Percentiles rank a stretch among this genome's conserved stretches.
Evolutionary conservation across 2,329 filamentous ascomycete species (phyloP).

Genomic region (Ophiostoma himal-ulmi): DNA sequence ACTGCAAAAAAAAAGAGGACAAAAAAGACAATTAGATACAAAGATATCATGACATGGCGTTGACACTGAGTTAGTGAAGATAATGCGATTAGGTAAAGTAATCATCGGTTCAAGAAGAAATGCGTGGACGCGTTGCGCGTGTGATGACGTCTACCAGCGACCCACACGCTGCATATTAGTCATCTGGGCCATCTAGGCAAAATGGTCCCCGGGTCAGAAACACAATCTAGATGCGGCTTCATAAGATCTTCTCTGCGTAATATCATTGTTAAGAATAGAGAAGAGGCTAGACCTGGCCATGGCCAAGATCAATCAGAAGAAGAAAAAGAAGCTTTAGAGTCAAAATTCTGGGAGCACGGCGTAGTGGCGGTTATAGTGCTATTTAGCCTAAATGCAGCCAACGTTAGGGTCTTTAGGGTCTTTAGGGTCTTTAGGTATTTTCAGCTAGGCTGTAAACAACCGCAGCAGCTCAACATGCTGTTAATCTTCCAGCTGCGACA

Average conservation of each 20-base stretch:
- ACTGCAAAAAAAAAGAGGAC: neutral
- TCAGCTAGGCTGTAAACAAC: neutral
- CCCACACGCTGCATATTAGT: neutral
- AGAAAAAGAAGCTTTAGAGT: neutral
- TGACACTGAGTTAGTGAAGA: neutral
- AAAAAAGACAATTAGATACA: neutral
- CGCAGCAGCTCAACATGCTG: neutral
- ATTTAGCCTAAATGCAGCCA: slow-evolving; percentile 23
- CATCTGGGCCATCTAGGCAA: neutral
- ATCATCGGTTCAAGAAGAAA: neutral
- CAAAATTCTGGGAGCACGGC: neutral
- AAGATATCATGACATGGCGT: neutral
- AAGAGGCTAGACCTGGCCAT: slow-evolving; percentile 1
- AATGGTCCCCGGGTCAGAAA: neutral
- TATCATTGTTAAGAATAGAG: neutral
- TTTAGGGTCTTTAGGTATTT: neutral
- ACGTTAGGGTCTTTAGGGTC: neutral
- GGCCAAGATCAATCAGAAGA: neutral
- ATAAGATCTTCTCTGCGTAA: neutral
- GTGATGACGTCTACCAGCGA: neutral
- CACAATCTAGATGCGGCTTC: neutral
- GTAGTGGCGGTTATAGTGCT: slow-evolving; percentile 1
- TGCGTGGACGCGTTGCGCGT: neutral
- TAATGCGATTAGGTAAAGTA: neutral
- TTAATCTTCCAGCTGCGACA: neutral